Conservation (phyloP, 2,329 filamentous ascomycete species). For the Byssochlamys sp. region DNA sequence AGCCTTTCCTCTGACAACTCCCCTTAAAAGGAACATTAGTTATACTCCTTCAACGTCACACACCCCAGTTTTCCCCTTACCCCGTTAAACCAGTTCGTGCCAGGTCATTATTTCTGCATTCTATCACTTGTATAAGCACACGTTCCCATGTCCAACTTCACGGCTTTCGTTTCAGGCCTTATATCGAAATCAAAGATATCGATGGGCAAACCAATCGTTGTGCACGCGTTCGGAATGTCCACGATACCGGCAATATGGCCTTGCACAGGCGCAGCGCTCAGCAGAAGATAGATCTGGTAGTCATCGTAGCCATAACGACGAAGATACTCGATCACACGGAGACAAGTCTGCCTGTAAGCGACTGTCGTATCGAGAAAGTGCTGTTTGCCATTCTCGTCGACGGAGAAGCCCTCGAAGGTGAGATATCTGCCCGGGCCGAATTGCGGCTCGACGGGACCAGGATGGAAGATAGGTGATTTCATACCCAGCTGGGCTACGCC, state of each 20-base stretch:
- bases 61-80: not conserved
- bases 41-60: not conserved
- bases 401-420: constrained; percentile 82
- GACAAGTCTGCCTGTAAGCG: constrained; percentile 71
- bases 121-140: constrained; percentile 54
- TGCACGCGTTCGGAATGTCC: constrained; percentile 84
- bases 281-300: constrained; percentile 75
- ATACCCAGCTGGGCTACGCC: constrained; percentile 65
- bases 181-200: constrained; percentile 96
- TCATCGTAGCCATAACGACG: constrained; percentile 59
- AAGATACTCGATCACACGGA: constrained; percentile 71
- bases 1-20: not conserved
- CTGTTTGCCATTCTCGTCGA: constrained; percentile 80
- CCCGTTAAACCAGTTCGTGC: not conserved
- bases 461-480: constrained; percentile 75
- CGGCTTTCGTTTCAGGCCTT: constrained; percentile 52
- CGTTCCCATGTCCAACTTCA: constrained; percentile 57
- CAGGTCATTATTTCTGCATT: not conserved
- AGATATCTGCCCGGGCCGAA: constrained; percentile 74
- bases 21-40: no score
- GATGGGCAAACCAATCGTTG: constrained; percentile 76
- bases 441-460: constrained; percentile 77
- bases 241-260: constrained; percentile 84
- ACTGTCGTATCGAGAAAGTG: constrained; percentile 80
- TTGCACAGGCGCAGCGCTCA: constrained; percentile 78